phyloP scores from a whole-genome alignment of 1,284 basidiomycete genomes.

The Rhodotorula sp. region DNA sequence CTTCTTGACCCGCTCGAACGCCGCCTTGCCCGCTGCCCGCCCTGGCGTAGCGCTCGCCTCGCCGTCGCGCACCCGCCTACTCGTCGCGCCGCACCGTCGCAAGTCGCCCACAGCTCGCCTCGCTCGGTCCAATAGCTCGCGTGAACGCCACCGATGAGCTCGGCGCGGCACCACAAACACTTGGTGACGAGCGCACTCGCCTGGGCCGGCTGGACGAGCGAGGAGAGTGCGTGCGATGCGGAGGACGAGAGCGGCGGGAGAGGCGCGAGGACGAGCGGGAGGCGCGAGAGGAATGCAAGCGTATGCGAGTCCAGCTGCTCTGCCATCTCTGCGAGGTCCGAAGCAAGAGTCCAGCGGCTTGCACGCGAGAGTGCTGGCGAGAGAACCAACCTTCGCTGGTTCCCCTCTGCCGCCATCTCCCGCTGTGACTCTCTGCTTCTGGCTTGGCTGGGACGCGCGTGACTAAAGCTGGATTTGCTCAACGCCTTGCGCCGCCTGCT shows the following conservation, averaged over 20 bases:
- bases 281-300: neutral
- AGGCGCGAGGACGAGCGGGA: conserved; percentile 11
- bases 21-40: neutral
- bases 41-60: too few species aligned
- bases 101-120: conserved; percentile 1
- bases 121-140: neutral
- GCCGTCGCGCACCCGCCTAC: neutral
- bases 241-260: conserved; percentile 1
- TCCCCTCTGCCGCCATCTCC: neutral
- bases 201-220: fast-evolving
- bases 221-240: neutral
- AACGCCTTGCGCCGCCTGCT: neutral
- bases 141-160: neutral
- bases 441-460: neutral
- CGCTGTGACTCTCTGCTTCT: neutral
- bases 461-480: neutral
- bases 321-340: too few species aligned
- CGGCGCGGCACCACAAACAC: neutral
- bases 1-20: conserved; percentile 16
- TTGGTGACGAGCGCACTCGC: neutral
- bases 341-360: too few species aligned
- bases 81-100: neutral
- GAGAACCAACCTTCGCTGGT: neutral
- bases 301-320: conserved; percentile 1
- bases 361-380: too few species aligned